Base-by-base conservation (phyloP, 768 basidiomycete genomes). In the Suillus hirtellus region DNA sequence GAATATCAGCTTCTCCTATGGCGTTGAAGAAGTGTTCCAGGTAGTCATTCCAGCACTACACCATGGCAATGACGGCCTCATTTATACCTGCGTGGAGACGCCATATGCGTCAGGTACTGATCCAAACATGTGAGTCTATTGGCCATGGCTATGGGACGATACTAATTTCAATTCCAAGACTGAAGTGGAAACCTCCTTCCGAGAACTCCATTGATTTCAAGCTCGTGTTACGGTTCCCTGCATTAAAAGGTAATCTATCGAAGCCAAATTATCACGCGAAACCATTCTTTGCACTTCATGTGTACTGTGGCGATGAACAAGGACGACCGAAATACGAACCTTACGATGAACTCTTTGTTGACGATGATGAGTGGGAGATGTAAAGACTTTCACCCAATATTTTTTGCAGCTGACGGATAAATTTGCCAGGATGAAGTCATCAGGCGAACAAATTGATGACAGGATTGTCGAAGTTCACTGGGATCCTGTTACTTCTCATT, bases 171-270 rank as follows among this genome's bases (percentile, higher is more conserved):
- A 27, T 66, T 54, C 19, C 40, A 60, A 99, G 96, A 66, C 76
- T 99, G 71, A 99, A 99, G 76, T 99, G 97, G 97, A 99, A 99
- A 75, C 95, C 96, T 1, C 95, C 97, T 0, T 92, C 90, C 2
- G 96, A 99, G 72, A 99, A 99, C 73, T 96, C 95, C 1, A 90
- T 99, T 69, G 97, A 99, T 75, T 99, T 99, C 81, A 94, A 95
- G 74, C 89, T 99, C 35, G 85, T 95, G 56, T 80, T 99, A n/a
- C 89, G 94, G 38, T 99, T 99, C 74, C 95, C 96, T 1, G 86
- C 94, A 1, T 74, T 77, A 4, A 72, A 73, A 17, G 76, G 77
- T 27, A 75, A 88, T 59, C 81, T 85, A 0, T 68, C 77, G 8
- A 76, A 86, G 68, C 92, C 95, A 1, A 95, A 99, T 70, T 90